Conservation (phyloP, 257 asterid genomes). For the Scutellaria minor region DNA sequence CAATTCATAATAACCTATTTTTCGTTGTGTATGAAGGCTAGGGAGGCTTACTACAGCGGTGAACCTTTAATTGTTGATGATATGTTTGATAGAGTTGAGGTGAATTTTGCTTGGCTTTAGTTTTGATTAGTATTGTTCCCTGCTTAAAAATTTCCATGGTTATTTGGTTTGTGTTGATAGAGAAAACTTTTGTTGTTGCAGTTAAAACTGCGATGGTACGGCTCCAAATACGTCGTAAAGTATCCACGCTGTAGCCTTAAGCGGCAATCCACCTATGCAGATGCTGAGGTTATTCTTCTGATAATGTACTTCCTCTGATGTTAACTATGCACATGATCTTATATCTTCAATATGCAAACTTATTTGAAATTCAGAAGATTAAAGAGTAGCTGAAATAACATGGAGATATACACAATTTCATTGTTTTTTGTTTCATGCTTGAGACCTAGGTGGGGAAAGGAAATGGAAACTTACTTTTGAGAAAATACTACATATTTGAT, state of each 20-base stretch:
- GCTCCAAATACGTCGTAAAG: conserved; percentile 86
- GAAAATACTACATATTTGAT: background rate
- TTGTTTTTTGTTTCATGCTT: background rate
- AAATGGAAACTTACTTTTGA: background rate
- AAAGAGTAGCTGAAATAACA: background rate
- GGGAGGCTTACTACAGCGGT: conserved; percentile 88
- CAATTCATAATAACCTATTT: conserved; percentile 14
- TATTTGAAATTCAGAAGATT: background rate
- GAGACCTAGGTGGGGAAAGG: background rate
- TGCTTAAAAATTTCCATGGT: background rate
- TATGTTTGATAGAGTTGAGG: conserved; percentile 98
- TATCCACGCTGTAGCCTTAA: conserved; percentile 96
- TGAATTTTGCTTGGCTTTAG: conserved; percentile 33
- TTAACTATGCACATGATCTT: background rate
- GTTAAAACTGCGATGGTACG: conserved; percentile 85
- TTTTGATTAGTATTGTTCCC: conserved; percentile 18
- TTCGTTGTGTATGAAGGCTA: conserved; percentile 54
- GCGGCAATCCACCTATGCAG: conserved; percentile 91
- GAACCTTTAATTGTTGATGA: conserved; percentile 90
- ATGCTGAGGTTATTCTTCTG: conserved; percentile 79
- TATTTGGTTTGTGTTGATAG: conserved; percentile 29
- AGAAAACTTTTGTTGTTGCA: conserved; percentile 35
- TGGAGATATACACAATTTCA: background rate
- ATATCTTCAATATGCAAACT: background rate
- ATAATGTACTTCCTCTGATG: background rate